Evolutionary conservation across 495 filamentous ascomycete species (phyloP), one percentile per base, ranked within the genome.

Genomic region (Trichocladium uniseriatum): DNA sequence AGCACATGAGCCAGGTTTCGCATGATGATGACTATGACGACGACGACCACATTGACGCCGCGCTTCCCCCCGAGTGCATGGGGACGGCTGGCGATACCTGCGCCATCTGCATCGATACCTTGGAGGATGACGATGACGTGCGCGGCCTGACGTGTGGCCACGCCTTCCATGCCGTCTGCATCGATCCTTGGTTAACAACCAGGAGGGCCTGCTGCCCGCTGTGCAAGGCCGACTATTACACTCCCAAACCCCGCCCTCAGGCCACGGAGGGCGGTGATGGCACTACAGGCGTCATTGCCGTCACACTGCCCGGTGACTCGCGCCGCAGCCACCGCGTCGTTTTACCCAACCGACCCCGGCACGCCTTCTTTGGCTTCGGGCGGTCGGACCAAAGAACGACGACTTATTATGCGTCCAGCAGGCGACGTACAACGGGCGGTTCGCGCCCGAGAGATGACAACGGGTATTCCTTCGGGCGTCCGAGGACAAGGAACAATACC

Each of bases 201-300:
- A 76, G 92, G 53, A 80, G 90, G 51, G 94, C 92, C 11, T 95
- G 92, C 66, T 99, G 94, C 65, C 94, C 94, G 42, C 79, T 97
- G 38, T 97, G 92, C 73, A 99, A 99, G 69, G 83, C 87, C 31
- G 89, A 96, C 54, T 98, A 96, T 66, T 97, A 94, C 64, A 79
- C 86, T 31, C 89, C 89, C 0, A 95, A 94, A 61, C 86, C 86
- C 16, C 84, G 85, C 6, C 59, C 69, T 1, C 52, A 61, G 11
- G 62, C 60, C 15, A 54, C 63, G 8, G 67, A 70, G 7, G 57
- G 63, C 20, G 64, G 55, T 21, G 60, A 62, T 27, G 59, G 56
- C 19, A 56, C 51, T 13, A 44, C 52, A 10, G 38, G 42, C 19
- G 52, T 59, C 34, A 59, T 61, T n/a, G 46, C 56, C 14, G 62